Evolutionary conservation across 495 filamentous ascomycete genomes (phyloP).

Genomic region (Geoglossum glabrum): DNA sequence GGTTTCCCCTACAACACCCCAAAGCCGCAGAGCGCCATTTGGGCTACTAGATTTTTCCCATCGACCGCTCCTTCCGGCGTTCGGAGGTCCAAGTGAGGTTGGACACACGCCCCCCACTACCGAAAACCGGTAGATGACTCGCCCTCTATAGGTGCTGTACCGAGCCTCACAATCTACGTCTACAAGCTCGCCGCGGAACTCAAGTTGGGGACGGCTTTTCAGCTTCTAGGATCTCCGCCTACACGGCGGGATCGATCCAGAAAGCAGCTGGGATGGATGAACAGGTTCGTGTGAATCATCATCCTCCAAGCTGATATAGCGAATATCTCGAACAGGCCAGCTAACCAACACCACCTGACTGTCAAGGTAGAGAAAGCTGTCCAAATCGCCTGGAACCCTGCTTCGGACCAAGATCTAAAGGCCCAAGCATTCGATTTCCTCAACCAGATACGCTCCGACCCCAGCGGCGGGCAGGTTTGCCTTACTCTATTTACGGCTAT

Average conservation of each 20-base stretch:
- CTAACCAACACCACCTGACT: neutral
- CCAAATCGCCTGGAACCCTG: slow-evolving; percentile 67
- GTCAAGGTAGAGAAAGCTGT: slow-evolving; percentile 75
- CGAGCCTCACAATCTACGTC: neutral
- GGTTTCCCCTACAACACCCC: neutral
- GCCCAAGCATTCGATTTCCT: slow-evolving; percentile 74
- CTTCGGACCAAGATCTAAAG: slow-evolving; percentile 53
- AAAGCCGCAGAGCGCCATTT: neutral
- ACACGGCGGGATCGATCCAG: neutral
- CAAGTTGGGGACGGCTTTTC: neutral
- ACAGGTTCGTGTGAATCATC: neutral
- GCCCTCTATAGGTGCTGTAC: neutral
- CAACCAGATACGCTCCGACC: slow-evolving; percentile 56
- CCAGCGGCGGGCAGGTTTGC: slow-evolving; percentile 72
- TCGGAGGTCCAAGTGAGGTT: neutral
- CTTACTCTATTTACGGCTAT: slow-evolving; percentile 61
- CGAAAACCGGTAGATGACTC: neutral
- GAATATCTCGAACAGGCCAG: neutral
- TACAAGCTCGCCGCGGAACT: neutral
- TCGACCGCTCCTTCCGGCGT: neutral
- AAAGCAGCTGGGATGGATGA: neutral
- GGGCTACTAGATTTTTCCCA: neutral
- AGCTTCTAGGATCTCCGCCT: neutral
- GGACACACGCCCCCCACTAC: neutral
- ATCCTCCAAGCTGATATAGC: neutral